Percentiles rank a stretch among this genome's conserved stretches.
Conservation (phyloP, 1,139 yeast genomes). For the Casaregolazyma lundiana region DNA sequence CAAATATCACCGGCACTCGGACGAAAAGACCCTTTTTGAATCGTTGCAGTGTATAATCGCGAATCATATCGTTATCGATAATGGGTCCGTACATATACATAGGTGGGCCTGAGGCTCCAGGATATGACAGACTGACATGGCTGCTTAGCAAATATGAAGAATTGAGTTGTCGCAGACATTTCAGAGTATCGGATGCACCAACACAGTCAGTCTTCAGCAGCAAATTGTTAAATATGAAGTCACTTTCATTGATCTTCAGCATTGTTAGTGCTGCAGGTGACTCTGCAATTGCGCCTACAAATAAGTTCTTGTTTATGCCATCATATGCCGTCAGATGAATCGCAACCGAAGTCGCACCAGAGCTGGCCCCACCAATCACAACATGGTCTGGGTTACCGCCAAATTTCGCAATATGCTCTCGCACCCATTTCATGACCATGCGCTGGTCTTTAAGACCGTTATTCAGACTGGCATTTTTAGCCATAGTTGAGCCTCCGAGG, state of each 20-base stretch:
- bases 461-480: constrained; percentile 8
- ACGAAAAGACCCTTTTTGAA: constrained; percentile 15
- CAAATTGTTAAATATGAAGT: constrained; percentile 10
- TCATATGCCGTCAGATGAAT: constrained; percentile 4
- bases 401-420: constrained; percentile 33
- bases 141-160: constrained; percentile 2
- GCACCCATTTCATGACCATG: constrained; percentile 29
- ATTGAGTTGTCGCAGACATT: constrained; percentile 7
- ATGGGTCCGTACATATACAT: constrained; percentile 10
- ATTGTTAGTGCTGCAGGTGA: constrained; percentile 10
- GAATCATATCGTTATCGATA: constrained; percentile 15
- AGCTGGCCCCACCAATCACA: constrained; percentile 37
- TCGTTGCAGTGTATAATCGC: constrained; percentile 13
- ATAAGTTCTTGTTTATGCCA: constrained; percentile 2
- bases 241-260: constrained; percentile 4
- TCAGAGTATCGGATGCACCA: constrained; percentile 1
- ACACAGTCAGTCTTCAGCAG: constrained; percentile 10
- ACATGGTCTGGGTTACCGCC: constrained; percentile 38
- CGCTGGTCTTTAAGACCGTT: not conserved
- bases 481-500: constrained; percentile 24
- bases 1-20: constrained; percentile 18
- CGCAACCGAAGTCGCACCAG: constrained; percentile 29
- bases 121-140: constrained; percentile 6
- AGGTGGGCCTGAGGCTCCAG: constrained; percentile 10
- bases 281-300: constrained; percentile 11